Conservation (phyloP, 2,329 filamentous ascomycete species). For the Sporothrix pallida region DNA sequence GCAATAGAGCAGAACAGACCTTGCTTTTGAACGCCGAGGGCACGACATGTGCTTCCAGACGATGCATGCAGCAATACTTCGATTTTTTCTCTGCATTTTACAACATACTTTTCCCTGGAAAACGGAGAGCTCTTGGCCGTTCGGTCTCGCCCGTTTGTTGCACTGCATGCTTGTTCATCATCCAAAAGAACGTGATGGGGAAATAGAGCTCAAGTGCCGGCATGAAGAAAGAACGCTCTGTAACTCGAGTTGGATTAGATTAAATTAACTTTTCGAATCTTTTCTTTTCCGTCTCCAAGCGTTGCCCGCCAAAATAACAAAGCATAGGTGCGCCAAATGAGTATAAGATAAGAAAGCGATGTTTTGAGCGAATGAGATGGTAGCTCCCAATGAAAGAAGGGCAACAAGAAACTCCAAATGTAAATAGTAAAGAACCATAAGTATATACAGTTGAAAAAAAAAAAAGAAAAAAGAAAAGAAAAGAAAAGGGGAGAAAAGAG, state of each 20-base stretch:
- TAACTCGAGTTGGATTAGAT: neutral
- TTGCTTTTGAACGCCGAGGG: constrained; percentile 13
- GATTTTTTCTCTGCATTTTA: neutral
- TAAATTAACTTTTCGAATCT: neutral
- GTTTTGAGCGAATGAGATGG: neutral
- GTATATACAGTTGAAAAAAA: neutral
- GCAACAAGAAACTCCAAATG: neutral
- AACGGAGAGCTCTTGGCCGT: no score
- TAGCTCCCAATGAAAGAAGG: neutral
- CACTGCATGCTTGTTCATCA: neutral
- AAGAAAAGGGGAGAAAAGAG: neutral
- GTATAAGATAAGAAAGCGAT: neutral
- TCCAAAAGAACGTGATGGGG: neutral
- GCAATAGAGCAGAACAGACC: no score
- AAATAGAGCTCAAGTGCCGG: neutral
- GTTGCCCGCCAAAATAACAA: neutral
- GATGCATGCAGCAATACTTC: neutral
- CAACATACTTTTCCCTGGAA: no score
- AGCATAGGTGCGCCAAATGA: neutral
- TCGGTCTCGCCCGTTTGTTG: neutral
- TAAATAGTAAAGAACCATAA: neutral
- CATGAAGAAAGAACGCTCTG: neutral
- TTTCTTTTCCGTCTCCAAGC: neutral
- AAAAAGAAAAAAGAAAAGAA: neutral
- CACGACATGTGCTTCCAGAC: constrained; percentile 11